Base-by-base conservation (phyloP, 805 yeast genomes). In the Candida taoyuanica region DNA sequence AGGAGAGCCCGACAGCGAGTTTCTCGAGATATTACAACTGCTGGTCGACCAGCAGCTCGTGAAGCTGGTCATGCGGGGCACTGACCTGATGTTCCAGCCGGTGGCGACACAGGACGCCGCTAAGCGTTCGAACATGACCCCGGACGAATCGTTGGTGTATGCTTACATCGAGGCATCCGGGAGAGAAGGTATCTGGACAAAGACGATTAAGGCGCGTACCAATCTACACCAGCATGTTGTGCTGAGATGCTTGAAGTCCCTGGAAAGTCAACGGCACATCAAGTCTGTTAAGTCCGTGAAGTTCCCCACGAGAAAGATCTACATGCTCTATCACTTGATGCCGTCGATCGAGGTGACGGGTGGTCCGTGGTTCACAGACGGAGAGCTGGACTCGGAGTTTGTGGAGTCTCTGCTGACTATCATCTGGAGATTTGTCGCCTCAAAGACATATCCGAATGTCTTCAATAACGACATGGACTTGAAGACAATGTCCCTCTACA, bases 351-450 rank as follows among this genome's bases (percentile, higher is more conserved):
- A 91, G 49, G 93, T 93, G 27, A 93, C 98, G 0, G 98, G 98
- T 47, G 98, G 98, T 5, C 98, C 98, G 4, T 93, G 98, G 98
- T 93, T 89, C 58, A 88, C 97, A 0, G 98, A 93, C 58, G 79
- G 89, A 25, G 98, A 93, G 61, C 70, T 93, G 40, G 98, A 93
- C 58, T 79, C 87, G 3, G 98, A 91, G 60, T 93, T 93, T 54
- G 89, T 93, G 42, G 91, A 86, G 48, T 78, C 87, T 33, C 64
- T 93, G 39, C 61, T 86, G 48, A 78, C 86, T 16, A 89, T 89
- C 30, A 78, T 89, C 7, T 93, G 97, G 96, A 71, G 93, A 49
- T 91, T 67, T 60, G 80, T 86, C 8, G 85, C 91, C 2, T 73
- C 78, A 23, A 76, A 74, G 49, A 76, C 96, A 1, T 84, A 70